These are phyloP conservation scores for Amanita fuliginea DNA, from an alignment of 768 basidiomycete species.

Conservation along the genomic window DNA sequence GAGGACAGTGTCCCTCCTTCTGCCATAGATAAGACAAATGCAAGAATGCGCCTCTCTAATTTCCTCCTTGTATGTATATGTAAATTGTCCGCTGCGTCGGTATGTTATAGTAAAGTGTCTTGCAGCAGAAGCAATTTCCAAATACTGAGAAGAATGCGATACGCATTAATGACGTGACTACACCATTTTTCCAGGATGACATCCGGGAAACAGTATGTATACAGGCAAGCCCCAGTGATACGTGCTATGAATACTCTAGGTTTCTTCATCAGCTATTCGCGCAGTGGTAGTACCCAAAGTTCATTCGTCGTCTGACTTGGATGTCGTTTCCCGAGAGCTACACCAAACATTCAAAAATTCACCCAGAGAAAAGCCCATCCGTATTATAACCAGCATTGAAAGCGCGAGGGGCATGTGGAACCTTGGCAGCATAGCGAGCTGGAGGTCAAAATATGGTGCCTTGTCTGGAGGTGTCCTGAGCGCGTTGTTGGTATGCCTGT, in stretches of 20 bases:
- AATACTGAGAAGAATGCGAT: conserved; percentile 47
- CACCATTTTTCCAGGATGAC: conserved; percentile 58
- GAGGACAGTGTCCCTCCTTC: conserved; percentile 78
- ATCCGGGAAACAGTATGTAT: conserved; percentile 42
- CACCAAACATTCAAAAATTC: conserved; percentile 18
- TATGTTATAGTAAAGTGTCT: neutral
- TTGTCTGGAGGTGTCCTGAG: conserved; percentile 41
- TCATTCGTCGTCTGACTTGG: conserved; percentile 55
- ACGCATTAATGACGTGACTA: conserved; percentile 56
- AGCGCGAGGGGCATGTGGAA: conserved; percentile 66
- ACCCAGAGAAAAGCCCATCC: conserved; percentile 24
- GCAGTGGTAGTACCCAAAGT: conserved; percentile 84
- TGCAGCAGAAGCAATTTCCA: conserved; percentile 26
- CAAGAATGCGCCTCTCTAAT: conserved; percentile 39
- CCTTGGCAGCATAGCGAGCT: conserved; percentile 58
- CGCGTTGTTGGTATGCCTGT: conserved; percentile 51
- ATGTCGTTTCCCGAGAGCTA: conserved; percentile 43
- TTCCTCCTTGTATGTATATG: conserved; percentile 22
- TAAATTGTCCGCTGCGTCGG: neutral
- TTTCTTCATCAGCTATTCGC: conserved; percentile 29
- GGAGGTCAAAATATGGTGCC: conserved; percentile 43
- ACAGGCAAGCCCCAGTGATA: neutral
- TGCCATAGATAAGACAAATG: conserved; percentile 46
- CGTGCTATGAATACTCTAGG: conserved; percentile 11
- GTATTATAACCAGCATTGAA: conserved; percentile 76